Evolutionary conservation across 106 monocot genomes (phyloP), one percentile per base, ranked within the genome.

Genomic region (Dioscorea dumetorum): DNA sequence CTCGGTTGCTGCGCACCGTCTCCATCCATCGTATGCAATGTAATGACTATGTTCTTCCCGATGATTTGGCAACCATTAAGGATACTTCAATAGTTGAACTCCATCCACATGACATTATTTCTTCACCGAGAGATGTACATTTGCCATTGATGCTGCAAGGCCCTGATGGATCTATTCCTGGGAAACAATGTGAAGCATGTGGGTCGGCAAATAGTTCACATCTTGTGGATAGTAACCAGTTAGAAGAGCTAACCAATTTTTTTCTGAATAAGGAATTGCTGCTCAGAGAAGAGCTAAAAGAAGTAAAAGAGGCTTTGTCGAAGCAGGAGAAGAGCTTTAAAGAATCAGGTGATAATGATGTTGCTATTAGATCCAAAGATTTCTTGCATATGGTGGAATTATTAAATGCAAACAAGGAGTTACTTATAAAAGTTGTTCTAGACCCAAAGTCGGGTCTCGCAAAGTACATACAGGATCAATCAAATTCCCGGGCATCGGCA

Each of bases 21-120:
- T 89, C 89, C 14, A 85, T 89, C 31, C 89, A 89, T 80, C 73
- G 78, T 58, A 57, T 74, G 49, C 68, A 75, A 67, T 67, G 62
- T 7, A 35, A 78, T 33, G 70, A 83, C 12, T 83, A 72, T 70
- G 72, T 73, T 52, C 15, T 71, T 63, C 52, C 65, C 49, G 70
- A 61, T 35, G 68, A 73, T 22, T 32, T 52, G 17, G 60, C 41
- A 14, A 68, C 48, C 32, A 77, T 72, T 34, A 17, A 41, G 22
- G 54, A 16, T 54, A 5, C 54, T 16, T 59, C 74, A 68, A 63
- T 59, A 49, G 22, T 49, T 58, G 63, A 66, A 31, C 35, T 60
- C 22, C 51, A 16, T 64, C 58, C 69, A 50, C 41, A 70, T 52
- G 70, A 70, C 22, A 62, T 5, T 23, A 49, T 24, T 57, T 68